Base-by-base conservation (phyloP, 441 rosid genomes). In the Brassica hybrid region DNA sequence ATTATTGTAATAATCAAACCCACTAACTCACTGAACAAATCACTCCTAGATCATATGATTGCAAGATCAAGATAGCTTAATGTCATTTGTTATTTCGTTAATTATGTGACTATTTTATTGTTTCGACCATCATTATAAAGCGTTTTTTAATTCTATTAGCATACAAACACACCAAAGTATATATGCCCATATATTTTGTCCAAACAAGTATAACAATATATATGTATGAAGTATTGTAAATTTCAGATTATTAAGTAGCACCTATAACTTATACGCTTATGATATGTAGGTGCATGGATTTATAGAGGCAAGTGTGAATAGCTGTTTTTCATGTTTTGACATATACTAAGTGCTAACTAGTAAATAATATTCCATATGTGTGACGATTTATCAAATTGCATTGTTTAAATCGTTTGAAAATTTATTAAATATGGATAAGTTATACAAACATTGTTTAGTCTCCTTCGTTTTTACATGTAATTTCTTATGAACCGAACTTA, bases 391-490 rank as follows among this genome's bases (percentile, higher is more conserved):
- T 11, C 16, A 38, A 65, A 18, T 5, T 65, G 32, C 16, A 21
- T 21, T 58, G 16, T 63, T 12, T 3, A 8, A 14, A 32, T 14
- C 23, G 1, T 10, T 64, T 5, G 45, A 7, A 27, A 62, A 60
- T 21, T 1, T 21, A 63, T 0, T 30, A 32, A 27, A 63, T 32
- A 36, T 62, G 17, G 14, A 41, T 18, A 21, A 10, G 2, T 41
- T 41, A 27, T 10, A 50, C 27, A 67, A 8, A 50, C 5, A 14
- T 25, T 14, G 58, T 25, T 45, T 48, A 25, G 1, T n/a, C 11
- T n/a, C 70, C 36, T 67, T 67, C 60, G 48, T 67, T 67, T 25
- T 67, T 10, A 9, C 1, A 67, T 67, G n/a, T 1, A 10, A 48
- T 25, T 52, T 9, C 9, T 8, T 25, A 14, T 25, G 4, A 48